Percentiles rank a stretch among this genome's conserved stretches.
Evolutionary conservation across 2,329 filamentous ascomycete species (phyloP).

Genomic region (Trichophyton schoenleinii): DNA sequence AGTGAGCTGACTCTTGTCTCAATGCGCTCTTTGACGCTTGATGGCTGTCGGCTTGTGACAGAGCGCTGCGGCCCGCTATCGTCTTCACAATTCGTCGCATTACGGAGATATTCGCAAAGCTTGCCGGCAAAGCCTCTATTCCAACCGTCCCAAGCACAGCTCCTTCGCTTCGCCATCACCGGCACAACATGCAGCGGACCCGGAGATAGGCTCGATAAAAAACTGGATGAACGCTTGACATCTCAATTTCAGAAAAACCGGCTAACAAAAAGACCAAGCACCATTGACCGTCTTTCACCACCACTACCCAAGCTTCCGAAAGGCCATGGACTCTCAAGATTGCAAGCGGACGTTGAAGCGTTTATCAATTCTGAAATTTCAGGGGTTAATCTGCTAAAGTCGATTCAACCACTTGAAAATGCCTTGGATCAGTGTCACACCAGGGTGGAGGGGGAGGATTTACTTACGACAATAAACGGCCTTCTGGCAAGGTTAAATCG

Average conservation of each 20-base stretch:
- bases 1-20: not conserved
- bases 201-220: slow-evolving; percentile 3
- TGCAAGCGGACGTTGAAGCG: slow-evolving; percentile 6
- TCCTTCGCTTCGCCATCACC: slow-evolving; percentile 24
- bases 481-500: slow-evolving; percentile 19
- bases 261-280: not conserved
- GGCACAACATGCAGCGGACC: slow-evolving; percentile 13
- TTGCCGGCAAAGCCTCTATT: not conserved
- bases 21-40: slow-evolving; percentile 6
- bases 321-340: slow-evolving; percentile 2
- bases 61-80: not conserved
- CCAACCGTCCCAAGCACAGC: slow-evolving; percentile 17
- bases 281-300: not conserved
- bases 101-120: not conserved
- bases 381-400: not conserved
- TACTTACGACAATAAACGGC: slow-evolving; percentile 22
- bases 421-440: slow-evolving; percentile 18
- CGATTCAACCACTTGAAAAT: slow-evolving; percentile 10
- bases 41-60: not conserved
- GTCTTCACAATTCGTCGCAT: not conserved
- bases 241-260: slow-evolving; percentile 14
- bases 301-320: not conserved
- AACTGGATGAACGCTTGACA: slow-evolving; percentile 13
- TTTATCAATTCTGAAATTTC: slow-evolving; percentile 4
- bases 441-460: slow-evolving; percentile 20